Evolutionary conservation across 78 protist genomes (phyloP), one percentile per base, ranked within the genome.

Genomic region (Capsaspora owczarzaki): DNA sequence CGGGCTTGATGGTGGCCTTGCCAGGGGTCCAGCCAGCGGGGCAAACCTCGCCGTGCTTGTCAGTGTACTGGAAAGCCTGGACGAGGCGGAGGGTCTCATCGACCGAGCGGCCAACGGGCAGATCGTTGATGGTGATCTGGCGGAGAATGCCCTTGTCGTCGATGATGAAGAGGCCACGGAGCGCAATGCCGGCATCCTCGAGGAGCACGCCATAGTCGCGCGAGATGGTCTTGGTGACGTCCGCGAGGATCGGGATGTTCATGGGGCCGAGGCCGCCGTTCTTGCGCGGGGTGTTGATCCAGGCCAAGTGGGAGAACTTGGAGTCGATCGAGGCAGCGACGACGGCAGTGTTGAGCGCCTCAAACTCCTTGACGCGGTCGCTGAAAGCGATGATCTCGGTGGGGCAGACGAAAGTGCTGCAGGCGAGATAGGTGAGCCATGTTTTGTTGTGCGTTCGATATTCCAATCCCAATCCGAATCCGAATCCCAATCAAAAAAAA

Each of bases 301-400:
- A 95, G 68, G 98, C 98, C 33, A 93, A 82, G 74, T 95, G 98
- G 29, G 95, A 35, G 86, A 86, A 76, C 40, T 79, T 14, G 49
- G 89, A 80, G 93, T 96, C 98, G 14, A 90, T 80, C 27, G 93
- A 86, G 68, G 74, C 51, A 31, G 86, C 97, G 46, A 91, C 38
- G 42, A 95, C 89, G 72, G 91, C 93, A 47, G 81, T 44, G 80
- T 84, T 83, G 44, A 79, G 38, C 66, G 60, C 80, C 29, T 60
- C 37, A 90, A 95, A 95, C 85, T 95, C 96, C 43, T 86, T 86
- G 37, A 53, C 89, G 23, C 93, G 84, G 60, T 93, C 96, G 35
- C 80, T 56, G 89, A 94, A 95, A 6, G 96, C 95, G 49, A 82
- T 87, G 81, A 95, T 95, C 85, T 95, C 98, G 43, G 98, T 95